A percentile compares a stretch with the other conserved stretches of the same genome.
phyloP scores from a whole-genome alignment of 2,329 filamentous ascomycete genomes.

The Aspergillus neoniger region DNA sequence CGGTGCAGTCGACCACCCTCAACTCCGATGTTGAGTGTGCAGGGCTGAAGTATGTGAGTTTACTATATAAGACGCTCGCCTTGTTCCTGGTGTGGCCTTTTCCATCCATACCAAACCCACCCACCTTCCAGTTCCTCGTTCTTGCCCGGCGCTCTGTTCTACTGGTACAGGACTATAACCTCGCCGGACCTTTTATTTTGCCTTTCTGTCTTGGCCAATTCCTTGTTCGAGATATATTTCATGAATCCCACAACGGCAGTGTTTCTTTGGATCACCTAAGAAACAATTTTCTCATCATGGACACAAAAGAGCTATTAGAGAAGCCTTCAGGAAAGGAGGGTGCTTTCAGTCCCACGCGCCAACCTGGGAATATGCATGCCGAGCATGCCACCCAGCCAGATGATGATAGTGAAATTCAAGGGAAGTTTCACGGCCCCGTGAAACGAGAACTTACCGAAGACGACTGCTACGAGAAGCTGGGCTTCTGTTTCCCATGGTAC shows the following conservation, averaged over 20 bases:
- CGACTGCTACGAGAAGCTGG: constrained; percentile 65
- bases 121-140: neutral
- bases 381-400: constrained; percentile 22
- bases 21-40: neutral
- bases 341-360: constrained; percentile 10
- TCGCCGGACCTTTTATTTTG: too few species aligned
- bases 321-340: neutral
- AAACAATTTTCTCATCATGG: neutral
- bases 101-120: neutral
- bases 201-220: neutral
- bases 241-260: neutral
- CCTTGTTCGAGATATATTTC: neutral
- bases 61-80: neutral
- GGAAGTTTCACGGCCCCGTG: constrained; percentile 21
- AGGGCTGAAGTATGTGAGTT: neutral
- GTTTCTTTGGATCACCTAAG: neutral
- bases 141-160: neutral
- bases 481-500: constrained; percentile 56
- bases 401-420: constrained; percentile 14
- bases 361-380: constrained; percentile 13
- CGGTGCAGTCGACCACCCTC: neutral
- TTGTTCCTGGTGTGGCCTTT: neutral
- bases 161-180: neutral
- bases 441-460: constrained; percentile 49
- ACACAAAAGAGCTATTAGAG: neutral